Evolutionary conservation across 306 rosid genomes (phyloP), one percentile per base, ranked within the genome.

Genomic region (Castanea mollissima): DNA sequence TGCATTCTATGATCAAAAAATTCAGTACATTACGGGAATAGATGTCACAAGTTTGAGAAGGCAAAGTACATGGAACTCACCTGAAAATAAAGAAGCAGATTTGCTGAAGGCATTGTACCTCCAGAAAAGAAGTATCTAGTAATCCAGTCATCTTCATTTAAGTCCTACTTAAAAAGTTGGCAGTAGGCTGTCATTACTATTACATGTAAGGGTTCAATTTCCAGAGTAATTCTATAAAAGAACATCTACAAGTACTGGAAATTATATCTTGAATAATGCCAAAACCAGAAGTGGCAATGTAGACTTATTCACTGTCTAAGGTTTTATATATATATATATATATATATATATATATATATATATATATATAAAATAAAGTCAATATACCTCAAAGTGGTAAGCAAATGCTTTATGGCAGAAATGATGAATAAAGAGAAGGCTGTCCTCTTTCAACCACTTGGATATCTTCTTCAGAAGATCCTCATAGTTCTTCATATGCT

Each of bases 401-500:
- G 99, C 97, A 87, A 92, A 86, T 67, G 86, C 69, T 83, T 91
- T 91, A 73, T 94, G 97, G 83, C 97, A 94, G 88, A 94, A 92
- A 82, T 91, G 69, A 71, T 90, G 90, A 83, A 92, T 89, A 87
- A 92, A 92, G 29, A 94, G 87, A 79, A 90, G 90, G 81, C 91
- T 51, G 56, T 92, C 95, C 78, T 88, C 88, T 78, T 92, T 88
- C 97, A 92, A 86, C 99, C 97, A 94, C 52, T 71, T 80, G 78
- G 97, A 90, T 88, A 94, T 94, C 88, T 92, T 94, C 79, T 91
- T 88, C 74, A 92, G 90, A 84, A 94, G 99, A 55, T 90, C 90
- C 83, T 80, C 85, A 52, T 94, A 94, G 88, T 94, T 94, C 91
- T 94, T 94, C 99, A 94, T 92, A 85, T 92, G 97, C 99, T 94